A percentile compares a stretch with the other conserved stretches of the same genome.
Evolutionary conservation across 306 rosid species (phyloP).

Genomic region (Lathyrus tuberosus): DNA sequence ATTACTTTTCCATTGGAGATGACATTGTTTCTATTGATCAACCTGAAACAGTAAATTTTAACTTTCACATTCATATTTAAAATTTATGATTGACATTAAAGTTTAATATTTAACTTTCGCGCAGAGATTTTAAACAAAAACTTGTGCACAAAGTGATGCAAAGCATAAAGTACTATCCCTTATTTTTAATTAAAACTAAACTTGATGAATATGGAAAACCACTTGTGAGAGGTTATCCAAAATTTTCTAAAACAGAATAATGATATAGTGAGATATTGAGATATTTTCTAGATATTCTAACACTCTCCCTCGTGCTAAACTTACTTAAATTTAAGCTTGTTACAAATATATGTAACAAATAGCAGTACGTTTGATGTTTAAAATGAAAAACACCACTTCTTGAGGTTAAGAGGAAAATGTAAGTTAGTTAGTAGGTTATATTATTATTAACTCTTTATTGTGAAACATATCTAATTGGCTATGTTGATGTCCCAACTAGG

Average conservation of each 20-base stretch:
- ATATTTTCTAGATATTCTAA: conserved; percentile 11
- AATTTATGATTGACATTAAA: conserved; percentile 1
- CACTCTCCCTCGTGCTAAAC: background rate
- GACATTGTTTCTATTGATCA: conserved; percentile 48
- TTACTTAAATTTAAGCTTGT: background rate
- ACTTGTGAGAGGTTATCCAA: background rate
- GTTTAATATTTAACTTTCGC: conserved; percentile 53
- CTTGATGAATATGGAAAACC: conserved; percentile 8
- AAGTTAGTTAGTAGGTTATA: conserved; percentile 16
- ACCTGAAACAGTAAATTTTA: conserved; percentile 53
- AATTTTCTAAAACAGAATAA: background rate
- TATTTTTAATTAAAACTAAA: background rate
- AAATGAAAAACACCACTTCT: conserved; percentile 34
- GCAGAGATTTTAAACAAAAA: conserved; percentile 14
- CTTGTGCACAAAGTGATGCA: background rate
- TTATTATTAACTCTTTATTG: conserved; percentile 29
- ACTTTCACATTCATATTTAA: conserved; percentile 40
- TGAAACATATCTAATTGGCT: conserved; percentile 36
- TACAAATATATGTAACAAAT: conserved; percentile 21
- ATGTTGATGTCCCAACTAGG: conserved; percentile 55
- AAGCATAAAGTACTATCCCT: background rate
- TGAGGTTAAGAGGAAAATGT: conserved; percentile 15
- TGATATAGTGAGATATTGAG: conserved; percentile 2
- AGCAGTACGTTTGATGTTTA: conserved; percentile 22
- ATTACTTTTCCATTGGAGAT: conserved; percentile 49